Conservation (phyloP, 305 asterid species). For the Fraxinus nigra region DNA sequence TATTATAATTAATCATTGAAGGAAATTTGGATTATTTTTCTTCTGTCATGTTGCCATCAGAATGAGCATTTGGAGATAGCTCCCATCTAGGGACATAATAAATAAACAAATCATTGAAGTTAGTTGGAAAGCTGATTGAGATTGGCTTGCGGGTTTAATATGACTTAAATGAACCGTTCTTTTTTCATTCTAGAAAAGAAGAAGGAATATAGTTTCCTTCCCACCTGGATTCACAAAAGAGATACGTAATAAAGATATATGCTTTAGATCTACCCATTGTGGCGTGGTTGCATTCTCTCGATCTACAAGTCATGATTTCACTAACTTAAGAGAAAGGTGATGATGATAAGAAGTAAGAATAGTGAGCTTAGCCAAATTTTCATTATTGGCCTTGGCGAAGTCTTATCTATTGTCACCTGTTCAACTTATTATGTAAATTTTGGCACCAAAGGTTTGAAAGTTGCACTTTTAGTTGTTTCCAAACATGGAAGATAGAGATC, state of each 20-base stretch:
- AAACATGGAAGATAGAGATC: not conserved
- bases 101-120: not conserved
- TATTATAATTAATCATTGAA: not conserved
- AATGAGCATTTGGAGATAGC: not conserved
- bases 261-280: not conserved
- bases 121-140: not conserved
- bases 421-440: not conserved
- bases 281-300: not conserved
- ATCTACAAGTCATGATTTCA: not conserved
- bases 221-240: not conserved
- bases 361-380: not conserved
- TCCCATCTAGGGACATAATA: not conserved
- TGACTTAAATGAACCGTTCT: not conserved
- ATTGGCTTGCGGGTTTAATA: not conserved
- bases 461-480: not conserved
- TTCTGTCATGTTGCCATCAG: not conserved
- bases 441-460: not conserved
- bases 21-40: not conserved
- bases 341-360: not conserved
- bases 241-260: not conserved
- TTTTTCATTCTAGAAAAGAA: not conserved
- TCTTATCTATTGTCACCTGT: not conserved
- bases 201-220: not conserved
- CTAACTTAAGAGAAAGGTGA: not conserved
- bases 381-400: not conserved